These are phyloP conservation scores for Tetrahymena thermophila DNA, from an alignment of 73 alveolate species.

Conservation along the genomic window DNA sequence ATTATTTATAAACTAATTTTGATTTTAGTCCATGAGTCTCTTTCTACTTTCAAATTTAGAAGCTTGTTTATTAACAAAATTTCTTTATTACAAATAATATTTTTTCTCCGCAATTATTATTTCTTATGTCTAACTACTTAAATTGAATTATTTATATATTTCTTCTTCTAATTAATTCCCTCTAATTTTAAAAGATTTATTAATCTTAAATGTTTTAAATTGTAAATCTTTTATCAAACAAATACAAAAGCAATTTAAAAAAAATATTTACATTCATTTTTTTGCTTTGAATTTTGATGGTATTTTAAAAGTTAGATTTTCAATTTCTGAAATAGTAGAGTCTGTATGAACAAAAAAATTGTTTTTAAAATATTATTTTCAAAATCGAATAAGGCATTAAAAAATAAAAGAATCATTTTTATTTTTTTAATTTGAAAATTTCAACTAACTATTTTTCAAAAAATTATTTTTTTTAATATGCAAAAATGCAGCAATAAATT, in stretches of 20 bases:
- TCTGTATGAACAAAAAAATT: too few relatives aligned
- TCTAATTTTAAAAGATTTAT: not conserved
- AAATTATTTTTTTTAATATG: too few relatives aligned
- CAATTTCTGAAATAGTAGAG: too few relatives aligned
- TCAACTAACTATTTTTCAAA: too few relatives aligned
- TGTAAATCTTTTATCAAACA: not conserved
- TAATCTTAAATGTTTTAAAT: not conserved
- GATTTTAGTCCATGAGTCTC: not conserved
- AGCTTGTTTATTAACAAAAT: not conserved
- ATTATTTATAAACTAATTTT: not conserved
- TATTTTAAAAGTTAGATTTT: too few relatives aligned
- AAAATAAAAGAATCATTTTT: too few relatives aligned
- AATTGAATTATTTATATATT: not conserved
- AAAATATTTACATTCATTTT: too few relatives aligned
- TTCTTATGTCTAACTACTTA: not conserved
- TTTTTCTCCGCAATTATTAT: not conserved
- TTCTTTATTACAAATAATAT: not conserved
- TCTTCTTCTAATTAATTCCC: not conserved
- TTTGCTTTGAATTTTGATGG: too few relatives aligned
- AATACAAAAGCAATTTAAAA: not conserved
- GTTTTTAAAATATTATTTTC: too few relatives aligned
- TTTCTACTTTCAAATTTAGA: not conserved
- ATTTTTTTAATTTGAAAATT: too few relatives aligned
- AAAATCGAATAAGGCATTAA: too few relatives aligned
- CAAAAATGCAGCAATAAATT: too few relatives aligned